These are phyloP conservation scores for Tolypocladium ovalisporum DNA, from an alignment of 2,329 filamentous ascomycete genomes.

Conservation along the genomic window DNA sequence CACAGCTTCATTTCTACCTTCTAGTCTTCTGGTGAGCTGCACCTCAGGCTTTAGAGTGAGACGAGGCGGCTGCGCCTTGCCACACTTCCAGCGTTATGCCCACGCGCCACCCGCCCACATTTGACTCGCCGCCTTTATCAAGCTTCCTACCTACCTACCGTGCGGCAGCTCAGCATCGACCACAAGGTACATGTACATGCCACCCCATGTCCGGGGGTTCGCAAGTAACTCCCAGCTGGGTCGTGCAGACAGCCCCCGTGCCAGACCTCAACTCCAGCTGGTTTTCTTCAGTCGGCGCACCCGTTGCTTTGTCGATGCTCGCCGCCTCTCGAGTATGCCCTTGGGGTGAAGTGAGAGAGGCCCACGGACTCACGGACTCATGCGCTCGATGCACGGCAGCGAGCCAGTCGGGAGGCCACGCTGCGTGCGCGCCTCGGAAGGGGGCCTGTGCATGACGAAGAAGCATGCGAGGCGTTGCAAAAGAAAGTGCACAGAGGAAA, in stretches of 20 bases:
- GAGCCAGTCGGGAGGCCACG: background rate
- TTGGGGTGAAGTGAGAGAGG: too few relatives aligned
- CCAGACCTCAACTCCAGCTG: too few relatives aligned
- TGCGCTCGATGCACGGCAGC: background rate
- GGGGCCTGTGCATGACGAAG: background rate
- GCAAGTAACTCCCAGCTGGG: background rate
- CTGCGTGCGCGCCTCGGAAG: background rate
- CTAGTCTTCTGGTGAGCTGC: too few relatives aligned
- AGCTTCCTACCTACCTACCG: too few relatives aligned
- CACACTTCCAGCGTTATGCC: too few relatives aligned
- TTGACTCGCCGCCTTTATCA: background rate
- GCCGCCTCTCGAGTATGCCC: too few relatives aligned
- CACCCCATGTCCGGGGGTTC: background rate
- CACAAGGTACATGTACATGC: too few relatives aligned
- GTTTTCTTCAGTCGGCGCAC: background rate
- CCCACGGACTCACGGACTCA: too few relatives aligned
- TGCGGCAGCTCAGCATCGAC: background rate
- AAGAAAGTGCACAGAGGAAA: background rate
- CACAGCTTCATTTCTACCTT: too few relatives aligned
- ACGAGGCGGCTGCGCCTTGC: background rate
- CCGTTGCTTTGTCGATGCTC: too few relatives aligned
- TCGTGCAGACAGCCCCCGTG: background rate
- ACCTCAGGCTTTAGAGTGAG: background rate
- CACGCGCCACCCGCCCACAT: background rate
- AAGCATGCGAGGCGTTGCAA: background rate